Conservation (phyloP, 768 basidiomycete genomes). For the Lactifluus subvellereus region DNA sequence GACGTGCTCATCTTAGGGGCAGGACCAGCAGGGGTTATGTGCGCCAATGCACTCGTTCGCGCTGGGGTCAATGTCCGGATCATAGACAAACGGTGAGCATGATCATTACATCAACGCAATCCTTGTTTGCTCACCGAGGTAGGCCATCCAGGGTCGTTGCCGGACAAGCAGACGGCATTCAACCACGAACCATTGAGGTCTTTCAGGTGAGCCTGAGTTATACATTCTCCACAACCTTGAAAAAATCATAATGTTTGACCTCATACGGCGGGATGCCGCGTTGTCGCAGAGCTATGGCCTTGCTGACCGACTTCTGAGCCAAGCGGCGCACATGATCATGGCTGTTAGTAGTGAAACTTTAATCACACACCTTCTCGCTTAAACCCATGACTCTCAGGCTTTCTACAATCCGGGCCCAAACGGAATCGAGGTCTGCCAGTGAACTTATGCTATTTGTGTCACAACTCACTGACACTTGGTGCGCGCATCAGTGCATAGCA, state of each 20-base stretch:
- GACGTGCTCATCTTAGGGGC: slow-evolving; percentile 62
- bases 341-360: slow-evolving; percentile 40
- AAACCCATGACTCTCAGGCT: slow-evolving; percentile 39
- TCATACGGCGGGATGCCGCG: too few relatives aligned
- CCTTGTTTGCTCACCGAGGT: neutral
- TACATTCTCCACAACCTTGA: too few relatives aligned
- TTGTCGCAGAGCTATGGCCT: slow-evolving; percentile 65
- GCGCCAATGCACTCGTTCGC: slow-evolving; percentile 52
- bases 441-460: neutral
- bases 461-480: neutral
- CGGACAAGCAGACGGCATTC: slow-evolving; percentile 53
- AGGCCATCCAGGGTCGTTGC: slow-evolving; percentile 38
- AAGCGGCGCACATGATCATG: slow-evolving; percentile 66
- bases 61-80: slow-evolving; percentile 56
- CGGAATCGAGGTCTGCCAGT: slow-evolving; percentile 50
- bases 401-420: slow-evolving; percentile 63
- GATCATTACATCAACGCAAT: neutral
- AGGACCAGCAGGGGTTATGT: slow-evolving; percentile 62
- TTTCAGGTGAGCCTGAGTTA: slow-evolving; percentile 37
- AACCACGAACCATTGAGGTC: slow-evolving; percentile 50
- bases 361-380: neutral
- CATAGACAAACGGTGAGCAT: slow-evolving; percentile 47
- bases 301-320: slow-evolving; percentile 52
- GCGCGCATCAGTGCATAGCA: slow-evolving; percentile 45
- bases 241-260: too few relatives aligned